Percentiles rank a stretch among this genome's conserved stretches.
Evolutionary conservation across 2,329 filamentous ascomycete genomes (phyloP).

Genomic region (Alternaria brassicicola): DNA sequence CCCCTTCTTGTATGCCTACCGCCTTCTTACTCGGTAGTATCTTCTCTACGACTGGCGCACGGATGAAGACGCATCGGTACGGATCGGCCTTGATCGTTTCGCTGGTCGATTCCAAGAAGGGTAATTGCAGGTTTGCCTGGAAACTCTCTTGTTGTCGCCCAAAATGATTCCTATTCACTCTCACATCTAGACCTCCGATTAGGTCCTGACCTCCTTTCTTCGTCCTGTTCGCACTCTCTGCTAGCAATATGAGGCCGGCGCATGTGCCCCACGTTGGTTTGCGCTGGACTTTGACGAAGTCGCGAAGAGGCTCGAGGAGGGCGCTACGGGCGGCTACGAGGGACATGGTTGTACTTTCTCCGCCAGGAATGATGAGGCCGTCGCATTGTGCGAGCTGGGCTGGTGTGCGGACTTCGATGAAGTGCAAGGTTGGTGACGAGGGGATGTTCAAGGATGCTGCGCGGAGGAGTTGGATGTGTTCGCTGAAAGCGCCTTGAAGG

Average conservation of each 20-base stretch:
- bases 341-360: constrained; percentile 93
- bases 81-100: constrained; percentile 49
- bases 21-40: constrained; percentile 64
- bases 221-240: constrained; percentile 83
- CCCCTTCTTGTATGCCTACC: constrained; percentile 54
- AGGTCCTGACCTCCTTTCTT: constrained; percentile 93
- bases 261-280: constrained; percentile 96
- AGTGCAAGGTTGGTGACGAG: constrained; percentile 46
- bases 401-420: constrained; percentile 80
- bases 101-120: constrained; percentile 63
- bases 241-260: constrained; percentile 88
- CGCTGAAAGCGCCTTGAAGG: constrained; percentile 90
- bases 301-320: constrained; percentile 79
- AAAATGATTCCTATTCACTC: constrained; percentile 93
- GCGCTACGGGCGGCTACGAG: constrained; percentile 82
- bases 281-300: constrained; percentile 85
- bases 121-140: constrained; percentile 73
- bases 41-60: constrained; percentile 90
- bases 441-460: constrained; percentile 65
- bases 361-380: constrained; percentile 87
- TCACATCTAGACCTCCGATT: constrained; percentile 87
- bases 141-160: constrained; percentile 94
- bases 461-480: constrained; percentile 80
- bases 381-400: constrained; percentile 74
- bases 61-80: constrained; percentile 89